Evolutionary conservation across 1,284 basidiomycete genomes (phyloP).

Genomic region (Puccinia coronata): DNA sequence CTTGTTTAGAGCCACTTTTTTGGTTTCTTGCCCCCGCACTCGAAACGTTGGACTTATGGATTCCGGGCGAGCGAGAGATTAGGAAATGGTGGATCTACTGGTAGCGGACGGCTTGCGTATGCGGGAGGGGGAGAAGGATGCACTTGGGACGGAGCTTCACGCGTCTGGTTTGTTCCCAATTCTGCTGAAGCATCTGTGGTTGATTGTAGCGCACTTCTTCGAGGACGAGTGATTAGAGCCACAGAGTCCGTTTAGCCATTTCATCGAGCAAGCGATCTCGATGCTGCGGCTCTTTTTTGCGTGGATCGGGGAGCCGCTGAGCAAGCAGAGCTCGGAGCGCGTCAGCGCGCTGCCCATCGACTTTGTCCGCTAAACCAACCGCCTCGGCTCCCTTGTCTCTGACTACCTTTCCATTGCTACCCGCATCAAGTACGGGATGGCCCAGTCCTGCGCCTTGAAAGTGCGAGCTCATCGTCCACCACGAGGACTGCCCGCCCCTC

Average conservation of each 20-base stretch:
- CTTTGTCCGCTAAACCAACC: slow-evolving; percentile 47
- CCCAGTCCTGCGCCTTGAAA: slow-evolving; percentile 70
- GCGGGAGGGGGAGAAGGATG: slow-evolving; percentile 75
- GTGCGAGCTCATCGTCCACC: slow-evolving; percentile 69
- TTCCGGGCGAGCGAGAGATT: slow-evolving; percentile 50
- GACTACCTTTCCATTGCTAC: slow-evolving; percentile 19
- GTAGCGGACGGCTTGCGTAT: slow-evolving; percentile 68
- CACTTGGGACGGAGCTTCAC: slow-evolving; percentile 75
- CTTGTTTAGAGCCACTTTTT: too few species aligned
- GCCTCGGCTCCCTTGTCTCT: slow-evolving; percentile 21
- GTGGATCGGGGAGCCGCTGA: slow-evolving; percentile 65
- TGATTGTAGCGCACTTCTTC: slow-evolving; percentile 63
- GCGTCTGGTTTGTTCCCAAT: slow-evolving; percentile 69
- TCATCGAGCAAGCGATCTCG: slow-evolving; percentile 72
- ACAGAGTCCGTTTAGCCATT: slow-evolving; percentile 63
- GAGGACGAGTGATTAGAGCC: slow-evolving; percentile 44
- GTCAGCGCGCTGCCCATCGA: slow-evolving; percentile 38
- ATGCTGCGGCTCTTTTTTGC: slow-evolving; percentile 76
- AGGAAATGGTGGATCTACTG: slow-evolving; percentile 71
- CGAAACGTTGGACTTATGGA: not conserved
- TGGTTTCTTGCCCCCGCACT: too few species aligned
- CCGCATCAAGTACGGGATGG: slow-evolving; percentile 75
- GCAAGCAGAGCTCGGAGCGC: slow-evolving; percentile 66
- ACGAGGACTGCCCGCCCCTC: slow-evolving; percentile 67
- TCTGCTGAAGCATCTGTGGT: slow-evolving; percentile 71